Evolutionary conservation across 768 basidiomycete genomes (phyloP), one percentile per base, ranked within the genome.

Genomic region (Ramaria sp.): DNA sequence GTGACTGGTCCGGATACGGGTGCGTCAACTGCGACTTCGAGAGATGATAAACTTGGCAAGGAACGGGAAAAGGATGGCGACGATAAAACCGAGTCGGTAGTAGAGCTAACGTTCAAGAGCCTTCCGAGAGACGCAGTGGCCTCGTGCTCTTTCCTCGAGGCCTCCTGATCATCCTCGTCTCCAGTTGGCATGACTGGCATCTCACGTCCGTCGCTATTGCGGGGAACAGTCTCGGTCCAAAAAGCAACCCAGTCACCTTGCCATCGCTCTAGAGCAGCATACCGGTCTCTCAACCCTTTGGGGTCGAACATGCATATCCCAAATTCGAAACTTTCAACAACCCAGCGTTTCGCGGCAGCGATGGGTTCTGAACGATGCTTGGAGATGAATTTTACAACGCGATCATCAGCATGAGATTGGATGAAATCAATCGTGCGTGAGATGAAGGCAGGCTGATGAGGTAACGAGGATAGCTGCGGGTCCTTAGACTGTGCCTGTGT

Each of bases 221-320:
- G n/a, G 39, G 46, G 46, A 12, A 17, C 27, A 4, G 46, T 47
- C 46, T 61, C 52, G 53, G 79, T 82, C 78, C 78, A 83, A 60
- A 79, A 82, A 64, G 81, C 81, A 11, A 79, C 66, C 81, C 81
- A 82, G 37, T 75, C 45, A 3, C 77, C 78, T 17, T 59, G 43
- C 80, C 81, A 82, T 0, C 60, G 65, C 6, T 77, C 74, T 17
- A 83, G 67, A 12, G 60, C 65, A 11, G 66, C 61, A 62, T 82
- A 83, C n/a, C 81, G 75, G 5, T 70, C 67, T 51, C 72, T 72
- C 42, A 83, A 66, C 0, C 74, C 78, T 6, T 62, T 62, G 0
- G 79, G 78, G 60, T 82, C 80, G 62, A 82, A 80, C 78, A 82
- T 79, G 63, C 74, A 77, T 6, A 69, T 67, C 4, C 80, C 79